phyloP scores from a whole-genome alignment of 129 eudicot genomes.

The Escallonia herrerae region DNA sequence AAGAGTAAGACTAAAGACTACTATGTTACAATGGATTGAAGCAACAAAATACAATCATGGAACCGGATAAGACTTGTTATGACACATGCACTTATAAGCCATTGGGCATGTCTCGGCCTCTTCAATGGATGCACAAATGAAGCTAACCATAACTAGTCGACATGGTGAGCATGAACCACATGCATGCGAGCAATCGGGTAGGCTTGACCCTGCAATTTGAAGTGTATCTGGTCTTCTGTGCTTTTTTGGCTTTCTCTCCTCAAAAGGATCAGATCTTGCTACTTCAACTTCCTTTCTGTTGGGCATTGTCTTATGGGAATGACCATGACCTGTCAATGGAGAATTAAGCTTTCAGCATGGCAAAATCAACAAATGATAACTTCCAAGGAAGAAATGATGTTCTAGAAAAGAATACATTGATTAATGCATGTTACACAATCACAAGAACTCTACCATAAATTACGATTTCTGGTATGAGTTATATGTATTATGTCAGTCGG shows the following conservation, averaged over 20 bases:
- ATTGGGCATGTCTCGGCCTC: conserved; percentile 98
- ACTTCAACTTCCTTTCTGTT: background rate
- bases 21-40: background rate
- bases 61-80: conserved; percentile 83
- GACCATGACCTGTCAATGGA: conserved; percentile 31
- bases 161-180: conserved; percentile 96
- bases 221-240: conserved; percentile 43
- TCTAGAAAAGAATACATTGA: too few species aligned
- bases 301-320: conserved; percentile 23
- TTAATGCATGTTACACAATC: too few species aligned
- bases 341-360: background rate
- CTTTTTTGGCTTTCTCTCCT: conserved; percentile 20
- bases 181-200: conserved; percentile 94
- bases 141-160: conserved; percentile 88
- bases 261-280: conserved; percentile 14
- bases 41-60: conserved; percentile 31
- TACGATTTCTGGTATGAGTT: too few species aligned
- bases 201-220: conserved; percentile 67
- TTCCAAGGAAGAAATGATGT: too few species aligned
- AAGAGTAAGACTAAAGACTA: background rate
- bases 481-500: too few species aligned
- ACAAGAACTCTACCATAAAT: too few species aligned
- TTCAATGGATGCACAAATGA: conserved; percentile 82
- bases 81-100: conserved; percentile 95
- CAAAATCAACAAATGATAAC: too few species aligned